Evolutionary conservation across 1,139 yeast species (phyloP), one percentile per base, ranked within the genome.

Genomic region (Taphrina flavorubra): DNA sequence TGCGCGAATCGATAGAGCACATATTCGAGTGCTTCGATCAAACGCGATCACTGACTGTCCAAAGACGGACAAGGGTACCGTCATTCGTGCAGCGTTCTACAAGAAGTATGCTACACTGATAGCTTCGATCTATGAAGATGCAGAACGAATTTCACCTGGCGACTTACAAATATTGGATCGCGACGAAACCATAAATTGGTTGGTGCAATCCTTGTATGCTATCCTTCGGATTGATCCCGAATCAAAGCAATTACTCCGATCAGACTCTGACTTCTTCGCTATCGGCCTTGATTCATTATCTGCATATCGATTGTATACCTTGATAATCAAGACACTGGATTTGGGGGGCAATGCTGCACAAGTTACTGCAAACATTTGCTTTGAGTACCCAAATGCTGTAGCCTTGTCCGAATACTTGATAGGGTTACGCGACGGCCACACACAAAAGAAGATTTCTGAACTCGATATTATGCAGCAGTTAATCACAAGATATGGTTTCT

Each of bases 31-130:
- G n/a, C 53, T 49, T 11, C 18, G n/a, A 18, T 25, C 53, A 11
- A 36, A 18, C 10, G 53, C 53, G 53, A 49, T 49, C n/a, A 25
- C 13, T 20, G 53, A 25, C 14, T 25, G 31, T 5, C 53, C 53
- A 8, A 49, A n/a, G 36, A 49, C 53, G 11, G 53, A 49, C n/a
- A 49, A 49, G 36, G 53, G 53, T 34, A 49, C 53, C 11, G 53
- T 49, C 36, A 49, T 49, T 20, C 53, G 53, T 20, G 53, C 53
- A 11, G 53, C 53, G 8, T 49, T 49, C 36, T 49, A 49, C 36
- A 49, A 49, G n/a, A 49, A 49, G 53, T 49, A 49, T 20, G 53
- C 53, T 2, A 49, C 31, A 8, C 20, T 49, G 53, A 20, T 49
- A 8, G 53, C 18, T 8, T 11, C 53, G n/a, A 49, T 49, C 36